Base-by-base conservation (phyloP, 2,329 filamentous ascomycete species). In the Chalara sp. region DNA sequence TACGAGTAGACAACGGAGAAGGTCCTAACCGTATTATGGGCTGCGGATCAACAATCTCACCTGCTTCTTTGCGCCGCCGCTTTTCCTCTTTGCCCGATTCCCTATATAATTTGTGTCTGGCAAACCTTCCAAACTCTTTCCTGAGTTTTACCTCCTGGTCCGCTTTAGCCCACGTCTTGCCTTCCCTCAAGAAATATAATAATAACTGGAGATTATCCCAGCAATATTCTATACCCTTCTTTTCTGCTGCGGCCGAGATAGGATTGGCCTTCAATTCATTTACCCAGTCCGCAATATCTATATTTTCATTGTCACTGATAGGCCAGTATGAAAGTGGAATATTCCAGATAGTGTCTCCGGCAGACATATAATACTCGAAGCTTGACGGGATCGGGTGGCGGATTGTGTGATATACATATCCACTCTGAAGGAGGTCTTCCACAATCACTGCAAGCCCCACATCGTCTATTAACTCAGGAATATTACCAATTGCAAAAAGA, bases 401-500 rank as follows among this genome's bases (percentile, higher is more conserved):
- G 46, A 54, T 52, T 45, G 50, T 54, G 43, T 52, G 50, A 45
- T 52, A 44, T 33, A 32, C 48, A 47, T 52, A 21, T 47, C 50
- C 43, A 33, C 44, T 45, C 39, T 50, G 50, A 12, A 54, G 43
- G 44, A 52, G 49, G 32, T 54, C 53, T 45, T 54, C 53, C 31
- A 54, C 50, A 52, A 54, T 52, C 35, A 50, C 47, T 33, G 50
- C 37, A 13, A 52, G 47, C 43, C 28, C 50, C 47, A 32, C 42
- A 31, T 44, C 21, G 21, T 21, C 21, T 21, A 3, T 21, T 3
- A 21, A 21, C 21, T 21, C 21, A 21, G 21, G 21, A 21, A 21
- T 2, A 21, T 21, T 21, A 21, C 21, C 21, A 21, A 21, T 21
- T 21, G 21, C 21, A 21, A 21, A 21, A 21, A 21, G 21, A 21